Conservation (phyloP, 2,329 filamentous ascomycete genomes). For the Fusarium sp. region DNA sequence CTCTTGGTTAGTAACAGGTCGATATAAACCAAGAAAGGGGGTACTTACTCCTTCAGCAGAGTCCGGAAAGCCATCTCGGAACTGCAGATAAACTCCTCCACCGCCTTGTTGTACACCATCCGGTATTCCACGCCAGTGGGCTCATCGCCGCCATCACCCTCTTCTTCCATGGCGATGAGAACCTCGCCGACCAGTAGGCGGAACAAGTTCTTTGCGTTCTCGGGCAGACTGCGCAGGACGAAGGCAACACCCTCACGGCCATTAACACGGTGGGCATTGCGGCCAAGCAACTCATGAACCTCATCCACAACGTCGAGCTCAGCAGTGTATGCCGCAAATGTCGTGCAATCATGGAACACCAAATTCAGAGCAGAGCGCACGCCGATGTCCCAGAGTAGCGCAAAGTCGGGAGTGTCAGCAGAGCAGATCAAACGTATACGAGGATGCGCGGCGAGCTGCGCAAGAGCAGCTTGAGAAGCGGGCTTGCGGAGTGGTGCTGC, state of each 20-base stretch:
- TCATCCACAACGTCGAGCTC: slow-evolving; percentile 91
- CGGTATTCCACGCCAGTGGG: slow-evolving; percentile 87
- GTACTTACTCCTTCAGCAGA: slow-evolving; percentile 84
- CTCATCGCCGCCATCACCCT: slow-evolving; percentile 62
- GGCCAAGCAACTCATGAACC: slow-evolving; percentile 87
- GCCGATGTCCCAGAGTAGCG: slow-evolving; percentile 89
- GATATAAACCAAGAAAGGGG: background rate
- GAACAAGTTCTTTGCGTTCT: slow-evolving; percentile 92
- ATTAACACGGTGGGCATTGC: slow-evolving; percentile 81
- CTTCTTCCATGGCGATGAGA: slow-evolving; percentile 75
- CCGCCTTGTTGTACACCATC: slow-evolving; percentile 92
- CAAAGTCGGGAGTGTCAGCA: slow-evolving; percentile 88
- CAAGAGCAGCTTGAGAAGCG: slow-evolving; percentile 77
- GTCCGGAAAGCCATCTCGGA: slow-evolving; percentile 97
- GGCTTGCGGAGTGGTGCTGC: slow-evolving; percentile 79
- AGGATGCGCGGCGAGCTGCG: slow-evolving; percentile 80
- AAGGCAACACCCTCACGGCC: slow-evolving; percentile 93
- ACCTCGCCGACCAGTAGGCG: slow-evolving; percentile 87
- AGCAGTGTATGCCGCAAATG: slow-evolving; percentile 78
- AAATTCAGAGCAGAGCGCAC: slow-evolving; percentile 88
- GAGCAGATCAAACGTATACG: slow-evolving; percentile 81
- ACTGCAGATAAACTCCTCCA: slow-evolving; percentile 96
- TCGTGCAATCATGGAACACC: slow-evolving; percentile 93
- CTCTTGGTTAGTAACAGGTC: slow-evolving; percentile 43
- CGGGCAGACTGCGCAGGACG: slow-evolving; percentile 88